Evolutionary conservation across 345 rosid genomes (phyloP).

Genomic region (Rhizophora apiculata): DNA sequence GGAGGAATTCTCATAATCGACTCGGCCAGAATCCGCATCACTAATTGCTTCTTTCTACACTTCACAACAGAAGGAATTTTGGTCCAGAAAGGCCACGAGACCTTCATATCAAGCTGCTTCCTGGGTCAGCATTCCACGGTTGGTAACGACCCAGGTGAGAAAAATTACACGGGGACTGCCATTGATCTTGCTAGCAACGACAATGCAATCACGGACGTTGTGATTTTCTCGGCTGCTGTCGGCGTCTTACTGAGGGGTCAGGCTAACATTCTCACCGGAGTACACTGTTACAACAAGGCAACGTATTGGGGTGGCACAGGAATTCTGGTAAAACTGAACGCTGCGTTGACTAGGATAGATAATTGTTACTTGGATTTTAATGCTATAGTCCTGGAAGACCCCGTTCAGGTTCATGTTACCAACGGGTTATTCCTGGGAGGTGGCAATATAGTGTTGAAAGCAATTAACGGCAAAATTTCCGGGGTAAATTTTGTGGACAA

Average conservation of each 20-base stretch:
- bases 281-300: constrained; percentile 75
- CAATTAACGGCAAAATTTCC: constrained; percentile 42
- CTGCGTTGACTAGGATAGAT: constrained; percentile 48
- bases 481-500: constrained; percentile 56
- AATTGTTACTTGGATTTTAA: constrained; percentile 72
- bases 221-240: constrained; percentile 59
- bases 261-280: constrained; percentile 63
- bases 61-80: constrained; percentile 62
- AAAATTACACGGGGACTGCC: constrained; percentile 52
- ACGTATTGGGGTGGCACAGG: constrained; percentile 63
- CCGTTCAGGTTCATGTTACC: constrained; percentile 59
- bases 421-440: constrained; percentile 65
- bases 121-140: constrained; percentile 57
- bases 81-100: constrained; percentile 65
- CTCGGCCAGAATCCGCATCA: constrained; percentile 52
- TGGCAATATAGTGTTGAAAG: constrained; percentile 44
- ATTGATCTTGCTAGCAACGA: constrained; percentile 58
- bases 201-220: constrained; percentile 55
- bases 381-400: constrained; percentile 55
- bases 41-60: constrained; percentile 58
- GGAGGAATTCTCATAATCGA: constrained; percentile 54
- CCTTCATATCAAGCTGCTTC: constrained; percentile 52
- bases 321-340: constrained; percentile 39
- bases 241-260: constrained; percentile 52
- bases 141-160: constrained; percentile 55